Evolutionary conservation across 176 grass and related monocot species (phyloP).

Genomic region (Musa beccarii): DNA sequence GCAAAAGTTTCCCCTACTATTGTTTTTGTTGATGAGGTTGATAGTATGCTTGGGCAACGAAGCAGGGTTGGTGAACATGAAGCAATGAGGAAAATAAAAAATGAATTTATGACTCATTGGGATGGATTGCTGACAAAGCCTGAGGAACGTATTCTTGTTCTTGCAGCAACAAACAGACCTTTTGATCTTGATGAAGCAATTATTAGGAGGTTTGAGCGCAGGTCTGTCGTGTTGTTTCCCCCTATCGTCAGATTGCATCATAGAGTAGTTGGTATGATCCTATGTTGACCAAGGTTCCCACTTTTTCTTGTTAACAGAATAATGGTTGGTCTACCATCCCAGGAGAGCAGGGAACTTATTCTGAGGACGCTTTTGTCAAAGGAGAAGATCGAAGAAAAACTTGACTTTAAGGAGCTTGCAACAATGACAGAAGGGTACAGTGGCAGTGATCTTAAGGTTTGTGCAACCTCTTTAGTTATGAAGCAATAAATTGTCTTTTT

Average conservation of each 20-base stretch:
- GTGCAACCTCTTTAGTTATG: neutral
- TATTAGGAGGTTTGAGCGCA: slow-evolving; percentile 78
- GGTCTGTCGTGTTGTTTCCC: slow-evolving; percentile 31
- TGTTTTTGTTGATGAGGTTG: slow-evolving; percentile 74
- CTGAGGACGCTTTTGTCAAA: slow-evolving; percentile 67
- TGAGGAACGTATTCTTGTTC: slow-evolving; percentile 65
- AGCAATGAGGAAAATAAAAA: slow-evolving; percentile 86
- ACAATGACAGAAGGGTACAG: slow-evolving; percentile 89
- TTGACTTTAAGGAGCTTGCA: slow-evolving; percentile 75
- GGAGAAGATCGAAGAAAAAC: slow-evolving; percentile 54
- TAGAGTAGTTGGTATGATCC: neutral
- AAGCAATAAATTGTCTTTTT: neutral
- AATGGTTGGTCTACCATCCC: slow-evolving; percentile 79
- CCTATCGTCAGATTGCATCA: neutral
- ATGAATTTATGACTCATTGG: slow-evolving; percentile 86
- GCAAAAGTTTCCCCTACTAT: slow-evolving; percentile 76
- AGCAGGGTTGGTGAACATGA: slow-evolving; percentile 73
- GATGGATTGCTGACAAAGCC: slow-evolving; percentile 59
- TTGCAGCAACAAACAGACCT: slow-evolving; percentile 67
- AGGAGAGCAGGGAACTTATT: slow-evolving; percentile 66
- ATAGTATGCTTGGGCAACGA: slow-evolving; percentile 80
- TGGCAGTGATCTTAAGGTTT: slow-evolving; percentile 88
- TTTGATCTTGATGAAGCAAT: slow-evolving; percentile 85
- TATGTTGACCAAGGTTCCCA: neutral
- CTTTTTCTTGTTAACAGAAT: slow-evolving; percentile 41